These are phyloP conservation scores for Phaeosphaeriaceae sp. DNA, from an alignment of 2,329 filamentous ascomycete genomes.

Conservation along the genomic window DNA sequence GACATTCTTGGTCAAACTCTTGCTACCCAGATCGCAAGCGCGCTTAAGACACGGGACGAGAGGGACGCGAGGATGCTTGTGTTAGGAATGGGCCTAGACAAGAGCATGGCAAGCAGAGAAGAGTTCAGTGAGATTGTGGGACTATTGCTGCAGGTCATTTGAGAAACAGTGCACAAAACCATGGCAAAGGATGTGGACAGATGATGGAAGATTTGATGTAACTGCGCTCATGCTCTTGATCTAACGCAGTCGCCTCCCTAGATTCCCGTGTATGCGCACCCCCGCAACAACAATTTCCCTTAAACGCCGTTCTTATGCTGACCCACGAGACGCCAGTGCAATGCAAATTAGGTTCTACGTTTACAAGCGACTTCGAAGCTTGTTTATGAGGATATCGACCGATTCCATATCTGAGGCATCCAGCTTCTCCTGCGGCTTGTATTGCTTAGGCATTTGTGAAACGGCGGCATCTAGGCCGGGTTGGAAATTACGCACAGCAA, in stretches of 20 bases:
- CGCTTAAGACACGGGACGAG: slow-evolving; percentile 74
- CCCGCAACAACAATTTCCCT: neutral
- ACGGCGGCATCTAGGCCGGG: slow-evolving; percentile 70
- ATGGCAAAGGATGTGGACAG: neutral
- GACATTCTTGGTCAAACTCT: slow-evolving; percentile 88
- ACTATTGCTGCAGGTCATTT: slow-evolving; percentile 49
- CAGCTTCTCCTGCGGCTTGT: slow-evolving; percentile 65
- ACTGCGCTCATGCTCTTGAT: no score
- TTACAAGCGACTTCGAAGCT: slow-evolving; percentile 52
- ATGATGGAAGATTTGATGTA: no score
- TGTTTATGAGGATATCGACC: slow-evolving; percentile 76
- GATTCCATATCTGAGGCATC: slow-evolving; percentile 88
- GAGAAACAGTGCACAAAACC: slow-evolving; percentile 7
- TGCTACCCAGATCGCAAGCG: slow-evolving; percentile 85
- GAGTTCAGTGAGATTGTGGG: slow-evolving; percentile 53
- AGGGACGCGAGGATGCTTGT: slow-evolving; percentile 65
- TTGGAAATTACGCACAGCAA: slow-evolving; percentile 86
- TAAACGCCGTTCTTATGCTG: slow-evolving; percentile 25
- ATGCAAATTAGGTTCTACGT: slow-evolving; percentile 17
- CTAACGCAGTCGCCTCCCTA: neutral
- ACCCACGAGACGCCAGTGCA: slow-evolving; percentile 29
- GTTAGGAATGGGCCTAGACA: slow-evolving; percentile 63
- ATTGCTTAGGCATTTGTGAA: slow-evolving; percentile 69
- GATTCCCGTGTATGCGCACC: neutral
- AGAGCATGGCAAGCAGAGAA: slow-evolving; percentile 56